These are phyloP conservation scores for Trichoderma oligosporum DNA, from an alignment of 2,329 filamentous ascomycete genomes.

Conservation along the genomic window DNA sequence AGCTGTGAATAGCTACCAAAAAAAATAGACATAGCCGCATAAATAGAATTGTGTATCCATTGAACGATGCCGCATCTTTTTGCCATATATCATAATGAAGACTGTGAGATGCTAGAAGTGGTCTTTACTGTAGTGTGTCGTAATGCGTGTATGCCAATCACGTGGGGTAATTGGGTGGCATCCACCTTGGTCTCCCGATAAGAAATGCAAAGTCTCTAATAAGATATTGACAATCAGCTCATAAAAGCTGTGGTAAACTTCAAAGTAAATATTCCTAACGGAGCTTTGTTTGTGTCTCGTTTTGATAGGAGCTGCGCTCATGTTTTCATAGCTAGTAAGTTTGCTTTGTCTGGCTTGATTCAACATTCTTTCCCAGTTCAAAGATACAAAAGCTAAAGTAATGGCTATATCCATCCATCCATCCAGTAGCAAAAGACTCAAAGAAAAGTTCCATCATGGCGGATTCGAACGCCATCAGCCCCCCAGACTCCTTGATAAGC, in stretches of 20 bases:
- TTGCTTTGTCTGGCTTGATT: not conserved
- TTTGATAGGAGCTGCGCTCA: no score
- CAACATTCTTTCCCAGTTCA: not conserved
- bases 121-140: not conserved
- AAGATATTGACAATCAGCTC: no score
- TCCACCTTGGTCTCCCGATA: no score
- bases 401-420: not conserved
- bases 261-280: no score
- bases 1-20: no score
- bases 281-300: no score
- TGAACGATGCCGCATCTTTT: not conserved
- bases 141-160: not conserved
- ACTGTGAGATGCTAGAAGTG: not conserved
- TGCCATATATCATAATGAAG: not conserved
- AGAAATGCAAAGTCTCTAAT: no score
- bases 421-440: not conserved
- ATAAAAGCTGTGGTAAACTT: no score
- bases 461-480: not conserved
- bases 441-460: not conserved
- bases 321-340: not conserved
- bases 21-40: not conserved
- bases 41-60: not conserved
- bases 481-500: slow-evolving; percentile 26
- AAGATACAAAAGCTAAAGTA: not conserved
- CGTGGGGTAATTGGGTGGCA: not conserved